Base-by-base conservation (phyloP, 345 rosid species). In the Hibiscus trionum region DNA sequence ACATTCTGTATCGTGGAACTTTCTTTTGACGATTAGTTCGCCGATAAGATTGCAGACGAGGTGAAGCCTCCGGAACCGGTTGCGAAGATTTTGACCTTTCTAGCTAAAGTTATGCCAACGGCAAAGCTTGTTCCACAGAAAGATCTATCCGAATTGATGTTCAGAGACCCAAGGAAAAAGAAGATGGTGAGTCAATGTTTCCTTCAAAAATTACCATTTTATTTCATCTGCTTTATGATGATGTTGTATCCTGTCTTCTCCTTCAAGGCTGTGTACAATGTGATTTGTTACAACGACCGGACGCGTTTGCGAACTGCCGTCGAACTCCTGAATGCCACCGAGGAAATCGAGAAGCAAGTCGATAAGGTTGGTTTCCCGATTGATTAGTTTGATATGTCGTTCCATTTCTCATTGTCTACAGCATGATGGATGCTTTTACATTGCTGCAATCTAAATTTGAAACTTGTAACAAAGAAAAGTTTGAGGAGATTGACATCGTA, bases 101-200 rank as follows among this genome's bases (percentile, higher is more conserved):
- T 88, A 82, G 81, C 98, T 6, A 84, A 79, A 42, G 64, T 86
- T 35, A 56, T 87, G 73, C 98, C 97, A 0, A 88, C 87, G 76
- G 98, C 96, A 62, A 94, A 94, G 93, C 91, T 94, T 73, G 66
- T 90, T 68, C 97, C 97, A 1, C 82, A 82, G 78, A 75, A 71
- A 70, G 97, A 91, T 77, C 81, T 94, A 29, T 78, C 93, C 12
- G 88, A 86, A 68, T 79, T 90, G 69, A 80, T 84, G 80, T 82
- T 94, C 85, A 82, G 97, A 75, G 96, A 91, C 74, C 83, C 71
- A 24, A 83, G 70, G 73, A 91, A 92, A 81, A 79, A 89, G 76
- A 79, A 91, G 83, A 71, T 86, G 91, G 98, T 91, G n/a, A 21
- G 88, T 69, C 24, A n/a, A 85, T 69, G 52, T 44, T 42, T 10